These are phyloP conservation scores for Penicillium verhagenii DNA, from an alignment of 495 filamentous ascomycete genomes.

Conservation along the genomic window DNA sequence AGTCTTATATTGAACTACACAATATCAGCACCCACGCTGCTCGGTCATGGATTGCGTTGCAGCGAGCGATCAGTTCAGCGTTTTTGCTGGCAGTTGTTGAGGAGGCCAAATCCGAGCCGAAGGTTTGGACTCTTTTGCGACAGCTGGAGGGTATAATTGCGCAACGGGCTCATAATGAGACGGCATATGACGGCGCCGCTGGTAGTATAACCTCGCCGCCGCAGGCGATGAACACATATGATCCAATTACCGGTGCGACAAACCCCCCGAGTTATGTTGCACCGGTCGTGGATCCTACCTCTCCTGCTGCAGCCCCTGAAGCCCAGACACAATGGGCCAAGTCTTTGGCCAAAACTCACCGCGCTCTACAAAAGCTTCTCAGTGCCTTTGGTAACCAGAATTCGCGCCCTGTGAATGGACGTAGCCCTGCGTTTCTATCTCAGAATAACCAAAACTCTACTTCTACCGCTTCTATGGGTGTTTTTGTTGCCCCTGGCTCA, in stretches of 20 bases:
- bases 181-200: constrained; percentile 22
- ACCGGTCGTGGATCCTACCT: constrained; percentile 23
- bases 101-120: constrained; percentile 40
- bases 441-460: constrained; percentile 15
- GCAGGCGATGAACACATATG: constrained; percentile 23
- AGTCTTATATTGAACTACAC: constrained; percentile 49
- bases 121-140: constrained; percentile 40
- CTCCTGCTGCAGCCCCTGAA: constrained; percentile 32
- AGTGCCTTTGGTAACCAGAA: constrained; percentile 34
- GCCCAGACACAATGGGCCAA: constrained; percentile 49
- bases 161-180: constrained; percentile 40
- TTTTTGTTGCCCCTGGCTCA: constrained; percentile 19
- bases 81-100: constrained; percentile 48
- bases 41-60: constrained; percentile 48
- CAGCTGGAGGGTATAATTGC: constrained; percentile 45
- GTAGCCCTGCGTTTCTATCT: constrained; percentile 4
- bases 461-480: constrained; percentile 5
- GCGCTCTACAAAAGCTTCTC: constrained; percentile 47
- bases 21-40: constrained; percentile 42
- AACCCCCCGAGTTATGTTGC: constrained; percentile 26
- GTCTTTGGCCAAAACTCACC: constrained; percentile 45
- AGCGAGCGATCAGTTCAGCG: constrained; percentile 48
- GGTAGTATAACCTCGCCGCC: constrained; percentile 20
- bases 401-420: constrained; percentile 7
- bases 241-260: constrained; percentile 32